Base-by-base conservation (phyloP, 1,139 yeast species). In the Yamadazyma sp. region DNA sequence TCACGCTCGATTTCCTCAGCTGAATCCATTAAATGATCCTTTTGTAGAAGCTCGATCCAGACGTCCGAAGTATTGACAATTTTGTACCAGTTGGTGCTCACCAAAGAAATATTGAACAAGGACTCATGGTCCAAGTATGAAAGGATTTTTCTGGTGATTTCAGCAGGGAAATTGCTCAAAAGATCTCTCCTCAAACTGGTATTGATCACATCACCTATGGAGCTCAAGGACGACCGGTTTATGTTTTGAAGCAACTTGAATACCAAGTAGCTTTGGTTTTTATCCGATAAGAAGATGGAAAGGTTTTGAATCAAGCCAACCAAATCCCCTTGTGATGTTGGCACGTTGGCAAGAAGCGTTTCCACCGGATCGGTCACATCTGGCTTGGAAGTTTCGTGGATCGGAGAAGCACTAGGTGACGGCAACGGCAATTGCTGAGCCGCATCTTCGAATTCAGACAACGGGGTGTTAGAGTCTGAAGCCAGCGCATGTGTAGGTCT, bases 121-220 rank as follows among this genome's bases (percentile, higher is more conserved):
- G 94, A 78, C 38, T 67, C 59, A 47, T 77, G 75, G 52, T 87
- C 94, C 37, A 92, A 67, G 42, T 77, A 74, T 2, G 76, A 65
- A 38, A 94, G 67, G n/a, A 92, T 79, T 37, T 80, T 75, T 50
- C 77, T 67, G 1, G 89, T 63, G n/a, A 92, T 69, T 56, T 92
- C 97, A 3, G 78, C 56, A 0, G 99, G 98, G 18, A 92, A 62
- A 39, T 75, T 67, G 16, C 80, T 61, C 11, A 92, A 59, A 31
- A 92, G 64, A 55, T 92, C 97, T 48, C 94, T 75, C 48, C 78
- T 77, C 53, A 92, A 72, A 14, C 83, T 76, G 26, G 70, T 68
- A 35, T 76, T 73, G 15, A 92, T 71, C 9, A 78, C 55, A 15
- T 78, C 76, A 27, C 79, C 74, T 39, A 92, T 63, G 25, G 86